A percentile compares a stretch with the other conserved stretches of the same genome.
phyloP scores from a whole-genome alignment of 2,329 filamentous ascomycete genomes.

The Epichloe bromicola region DNA sequence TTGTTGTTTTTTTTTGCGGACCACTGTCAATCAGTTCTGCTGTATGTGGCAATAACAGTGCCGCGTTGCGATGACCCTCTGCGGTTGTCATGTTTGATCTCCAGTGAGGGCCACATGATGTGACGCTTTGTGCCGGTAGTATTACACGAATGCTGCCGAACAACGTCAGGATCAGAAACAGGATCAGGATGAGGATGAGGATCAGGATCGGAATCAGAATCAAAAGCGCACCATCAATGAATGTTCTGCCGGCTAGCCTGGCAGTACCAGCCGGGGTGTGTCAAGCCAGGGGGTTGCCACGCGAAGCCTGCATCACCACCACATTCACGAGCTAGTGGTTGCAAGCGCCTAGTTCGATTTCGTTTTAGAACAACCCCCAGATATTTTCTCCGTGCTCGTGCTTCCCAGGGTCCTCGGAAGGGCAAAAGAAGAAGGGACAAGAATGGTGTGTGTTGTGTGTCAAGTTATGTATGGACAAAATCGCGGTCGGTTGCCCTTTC shows the following conservation, averaged over 20 bases:
- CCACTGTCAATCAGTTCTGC: too few species aligned
- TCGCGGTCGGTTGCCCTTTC: not conserved
- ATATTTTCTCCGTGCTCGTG: not conserved
- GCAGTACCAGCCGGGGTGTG: not conserved
- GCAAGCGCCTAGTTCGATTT: not conserved
- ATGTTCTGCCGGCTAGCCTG: not conserved
- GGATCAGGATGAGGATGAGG: not conserved
- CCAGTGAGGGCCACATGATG: not conserved
- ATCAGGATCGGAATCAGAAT: too few species aligned
- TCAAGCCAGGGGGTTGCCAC: not conserved
- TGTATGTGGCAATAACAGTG: too few species aligned
- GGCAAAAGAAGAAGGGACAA: too few species aligned
- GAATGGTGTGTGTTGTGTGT: not conserved
- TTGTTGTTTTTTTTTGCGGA: too few species aligned
- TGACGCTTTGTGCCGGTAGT: constrained; percentile 5
- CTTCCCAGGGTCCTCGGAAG: not conserved
- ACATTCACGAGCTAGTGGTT: not conserved
- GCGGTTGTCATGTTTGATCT: not conserved
- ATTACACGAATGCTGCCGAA: constrained; percentile 1
- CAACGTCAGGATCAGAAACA: not conserved
- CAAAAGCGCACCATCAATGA: not conserved
- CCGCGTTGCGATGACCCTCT: not conserved
- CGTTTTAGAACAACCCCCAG: not conserved
- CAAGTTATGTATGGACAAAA: not conserved
- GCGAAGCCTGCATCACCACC: not conserved